Evolutionary conservation across 169 alveolate genomes (phyloP), one percentile per base, ranked within the genome.

Genomic region (Besnoitia besnoiti): DNA sequence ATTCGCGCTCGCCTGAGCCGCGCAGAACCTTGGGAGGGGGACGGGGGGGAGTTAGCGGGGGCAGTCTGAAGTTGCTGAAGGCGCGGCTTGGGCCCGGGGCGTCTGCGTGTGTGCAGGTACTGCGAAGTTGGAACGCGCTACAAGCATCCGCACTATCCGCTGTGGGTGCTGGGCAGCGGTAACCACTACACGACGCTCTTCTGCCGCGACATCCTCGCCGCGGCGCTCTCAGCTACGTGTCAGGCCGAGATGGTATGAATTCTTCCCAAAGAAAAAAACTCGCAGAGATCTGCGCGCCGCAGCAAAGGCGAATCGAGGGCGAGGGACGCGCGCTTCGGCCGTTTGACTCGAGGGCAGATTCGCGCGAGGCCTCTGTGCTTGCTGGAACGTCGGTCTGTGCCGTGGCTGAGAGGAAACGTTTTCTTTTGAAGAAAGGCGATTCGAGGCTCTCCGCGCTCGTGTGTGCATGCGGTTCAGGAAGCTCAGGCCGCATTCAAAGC

Each of bases 91-190:
- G 80, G 40, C 37, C 80, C n/a, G 80, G 39, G 80, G 35, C 7
- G 55, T 0, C 21, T 37, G 47, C n/a, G 67, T 0, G 14, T 40
- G 16, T 35, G 79, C 90, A 85, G 90, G 16, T 85, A 85, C 50
- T 55, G 76, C 82, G 80, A 59, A 12, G 96, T 95, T 30, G 96
- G 96, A 30, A 80, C 79, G 35, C 89, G 90, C 42, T 93, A 90
- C 84, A 95, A 95, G 90, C 85, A 85, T 79, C 96, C 96, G 40
- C 67, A 50, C 37, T 62, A 73, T 37, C 96, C 96, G 24, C 82
- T 95, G 50, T 95, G 96, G 96, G 95, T 95, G 39, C 62, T 95
- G 44, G 94, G 94, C 21, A 88, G 93, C 62, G 90, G 93, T 73
- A 92, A 95, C 85, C 96, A 95, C 90, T 95, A 95, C 85, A 91